Base-by-base conservation (phyloP, 768 basidiomycete genomes). In the Glaciozyma antarctica region DNA sequence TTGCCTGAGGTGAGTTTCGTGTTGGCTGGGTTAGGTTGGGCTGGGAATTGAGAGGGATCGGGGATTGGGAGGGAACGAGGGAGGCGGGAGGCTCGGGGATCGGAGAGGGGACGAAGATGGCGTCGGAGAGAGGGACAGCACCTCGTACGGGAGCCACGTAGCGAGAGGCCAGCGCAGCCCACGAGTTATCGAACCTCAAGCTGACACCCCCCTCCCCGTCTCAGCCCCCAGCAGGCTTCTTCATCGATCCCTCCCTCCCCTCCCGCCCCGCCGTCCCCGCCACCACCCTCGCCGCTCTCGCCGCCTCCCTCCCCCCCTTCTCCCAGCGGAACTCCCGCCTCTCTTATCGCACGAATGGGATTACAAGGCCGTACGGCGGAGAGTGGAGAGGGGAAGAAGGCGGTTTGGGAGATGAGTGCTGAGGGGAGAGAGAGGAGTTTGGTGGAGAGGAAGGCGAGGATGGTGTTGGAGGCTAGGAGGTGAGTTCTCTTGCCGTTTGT, bases 381-480 rank as follows among this genome's bases (percentile, higher is more conserved):
- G 26, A 32, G 19, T 4, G 52, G 52, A 0, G 60, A 22, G 45
- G 60, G 22, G 2, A 51, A 34, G 30, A 26, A 26, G 10, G n/a
- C 44, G 10, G 44, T 30, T 10, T 41, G 38, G 28, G 30, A 17
- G 38, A 22, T 53, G 32, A 30, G 38, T 30, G 30, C 41, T 45
- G 44, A 43, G 9, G 57, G 52, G n/a, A 63, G 65, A 55, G 68
- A 63, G 28, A 62, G 62, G 57, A 59, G 53, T 5, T 61, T 60
- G 47, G 65, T 7, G 49, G 62, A 53, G 59, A 54, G 69, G 61
- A 70, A 70, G 61, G 66, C 60, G 51, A 62, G 62, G 52, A 47
- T 70, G 34, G 69, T 70, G 16, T 38, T 67, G 21, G 66, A 70
- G 58, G 69, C 66, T 55, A 60, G 69, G 55, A 53, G 69, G 69